Evolutionary conservation across 345 rosid species (phyloP).

Genomic region (Isatis tinctoria): DNA sequence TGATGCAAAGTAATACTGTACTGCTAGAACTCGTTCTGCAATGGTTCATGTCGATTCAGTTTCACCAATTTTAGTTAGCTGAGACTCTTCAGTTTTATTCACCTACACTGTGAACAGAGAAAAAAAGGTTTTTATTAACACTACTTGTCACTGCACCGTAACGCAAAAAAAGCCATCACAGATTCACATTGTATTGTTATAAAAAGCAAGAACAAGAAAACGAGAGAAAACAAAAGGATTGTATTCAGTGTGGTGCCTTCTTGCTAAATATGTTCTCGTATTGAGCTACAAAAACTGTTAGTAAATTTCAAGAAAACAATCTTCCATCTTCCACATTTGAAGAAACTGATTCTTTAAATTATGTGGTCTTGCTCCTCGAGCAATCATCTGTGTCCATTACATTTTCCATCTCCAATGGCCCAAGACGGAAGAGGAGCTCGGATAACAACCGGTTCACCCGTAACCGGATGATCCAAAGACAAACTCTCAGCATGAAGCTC

Average conservation of each 20-base stretch:
- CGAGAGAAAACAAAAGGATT: neutral
- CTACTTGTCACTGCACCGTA: too few species aligned
- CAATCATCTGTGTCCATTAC: neutral
- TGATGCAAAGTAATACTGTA: too few species aligned
- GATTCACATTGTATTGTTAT: neutral
- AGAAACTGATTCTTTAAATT: neutral
- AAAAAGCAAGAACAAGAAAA: neutral
- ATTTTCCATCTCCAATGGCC: constrained; percentile 25
- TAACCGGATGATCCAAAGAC: constrained; percentile 69
- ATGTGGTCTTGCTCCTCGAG: neutral
- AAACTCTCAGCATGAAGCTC: constrained; percentile 86
- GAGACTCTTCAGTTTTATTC: too few species aligned
- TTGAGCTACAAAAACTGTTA: neutral
- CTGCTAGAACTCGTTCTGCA: too few species aligned
- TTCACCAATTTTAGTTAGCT: too few species aligned
- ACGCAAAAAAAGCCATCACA: too few species aligned
- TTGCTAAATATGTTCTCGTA: neutral
- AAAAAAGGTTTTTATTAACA: too few species aligned
- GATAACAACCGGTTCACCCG: constrained; percentile 39
- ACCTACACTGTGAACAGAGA: too few species aligned
- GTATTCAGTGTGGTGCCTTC: neutral
- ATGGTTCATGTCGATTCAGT: too few species aligned
- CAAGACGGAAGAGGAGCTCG: constrained; percentile 68
- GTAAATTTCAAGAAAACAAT: neutral
- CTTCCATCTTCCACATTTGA: neutral